A percentile compares a stretch with the other conserved stretches of the same genome.
These are phyloP conservation scores for Penicillium brevicompactum DNA, from an alignment of 2,329 filamentous ascomycete genomes.

Conservation along the genomic window DNA sequence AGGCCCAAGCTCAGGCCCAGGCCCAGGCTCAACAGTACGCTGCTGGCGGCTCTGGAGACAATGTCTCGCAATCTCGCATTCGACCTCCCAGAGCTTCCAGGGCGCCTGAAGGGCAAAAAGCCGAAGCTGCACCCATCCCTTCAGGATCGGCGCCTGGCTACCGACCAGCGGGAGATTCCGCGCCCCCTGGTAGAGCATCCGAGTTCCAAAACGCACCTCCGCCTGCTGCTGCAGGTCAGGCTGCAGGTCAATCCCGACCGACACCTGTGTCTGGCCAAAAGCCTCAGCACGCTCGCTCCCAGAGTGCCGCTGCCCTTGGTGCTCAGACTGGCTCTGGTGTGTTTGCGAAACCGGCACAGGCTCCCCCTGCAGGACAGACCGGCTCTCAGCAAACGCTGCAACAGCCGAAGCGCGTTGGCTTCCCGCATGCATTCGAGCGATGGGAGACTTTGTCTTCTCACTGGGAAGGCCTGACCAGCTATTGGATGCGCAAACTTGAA, in stretches of 20 bases:
- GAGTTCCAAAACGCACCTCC: conserved; percentile 19
- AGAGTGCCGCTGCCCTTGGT: conserved; percentile 20
- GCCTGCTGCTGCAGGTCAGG: conserved; percentile 3
- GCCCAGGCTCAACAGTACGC: conserved; percentile 42
- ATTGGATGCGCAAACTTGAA: conserved; percentile 93
- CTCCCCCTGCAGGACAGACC: conserved; percentile 26
- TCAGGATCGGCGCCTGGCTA: conserved; percentile 13
- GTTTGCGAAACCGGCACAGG: conserved; percentile 29
- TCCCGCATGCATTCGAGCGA: conserved; percentile 94
- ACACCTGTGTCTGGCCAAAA: conserved; percentile 22
- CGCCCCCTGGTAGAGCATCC: conserved; percentile 15
- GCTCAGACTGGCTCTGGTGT: conserved; percentile 21
- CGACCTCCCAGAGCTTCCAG: conserved; percentile 13
- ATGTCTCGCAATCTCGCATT: conserved; percentile 31
- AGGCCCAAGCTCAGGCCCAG: conserved; percentile 25
- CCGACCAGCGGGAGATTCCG: conserved; percentile 13
- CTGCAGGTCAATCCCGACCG: conserved; percentile 18
- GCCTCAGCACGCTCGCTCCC: conserved; percentile 21
- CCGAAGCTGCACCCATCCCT: conserved; percentile 6
- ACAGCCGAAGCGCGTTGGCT: conserved; percentile 62
- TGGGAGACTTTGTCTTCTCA: conserved; percentile 97
- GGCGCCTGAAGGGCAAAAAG: conserved; percentile 18
- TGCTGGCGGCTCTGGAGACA: conserved; percentile 44
- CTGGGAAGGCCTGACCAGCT: conserved; percentile 96
- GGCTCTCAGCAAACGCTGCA: conserved; percentile 35